Evolutionary conservation across 1,284 basidiomycete genomes (phyloP), one percentile per base, ranked within the genome.

Genomic region (Vanrija sp.): DNA sequence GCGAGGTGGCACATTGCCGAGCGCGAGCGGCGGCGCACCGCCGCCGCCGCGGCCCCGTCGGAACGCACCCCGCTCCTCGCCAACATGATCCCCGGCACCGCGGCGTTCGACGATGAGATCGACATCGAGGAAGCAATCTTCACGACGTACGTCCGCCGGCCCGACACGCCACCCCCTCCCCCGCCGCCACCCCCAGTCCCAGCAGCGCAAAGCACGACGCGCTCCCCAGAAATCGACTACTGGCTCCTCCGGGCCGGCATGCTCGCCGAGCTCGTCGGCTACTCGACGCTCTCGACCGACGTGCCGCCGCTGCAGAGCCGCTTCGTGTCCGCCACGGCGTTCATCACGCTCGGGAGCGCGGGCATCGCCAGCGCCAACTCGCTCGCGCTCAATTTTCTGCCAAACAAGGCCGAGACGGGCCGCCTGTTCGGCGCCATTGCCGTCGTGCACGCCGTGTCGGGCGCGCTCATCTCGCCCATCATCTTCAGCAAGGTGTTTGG

Each of bases 261-360:
- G 42, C 4, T 72, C 45, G 46, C 90, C 61, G 85, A 90, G 59
- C 51, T 83, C 38, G 35, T 83, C 44, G 75, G 80, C 9, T 86
- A 84, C 65, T 57, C 76, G 14, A 56, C 79, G 35, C 80, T 88
- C 76, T 56, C 66, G 3, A 42, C 68, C 47, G 58, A 66, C 51
- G 53, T 60, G 9, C 47, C 56, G 47, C 15, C 15, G 25, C 46
- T 42, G 19, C 19, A 20, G 10, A 9, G 5, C 12, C 48, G 63
- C 18, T 76, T 75, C 58, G 55, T 77, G 37, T 18, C 63, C 4
- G 48, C 66, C 19, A 66, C 69, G 9, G 56, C 58, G 3, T n/a
- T 71, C 3, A 27, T 68, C 12, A 67, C 70, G 0, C 58, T 76
- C 23, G 75, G 71, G 14, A 53, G 67, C 0, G 65, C 68, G 5